phyloP scores from a whole-genome alignment of 2,329 filamentous ascomycete species.

The Talaromyces sp. region DNA sequence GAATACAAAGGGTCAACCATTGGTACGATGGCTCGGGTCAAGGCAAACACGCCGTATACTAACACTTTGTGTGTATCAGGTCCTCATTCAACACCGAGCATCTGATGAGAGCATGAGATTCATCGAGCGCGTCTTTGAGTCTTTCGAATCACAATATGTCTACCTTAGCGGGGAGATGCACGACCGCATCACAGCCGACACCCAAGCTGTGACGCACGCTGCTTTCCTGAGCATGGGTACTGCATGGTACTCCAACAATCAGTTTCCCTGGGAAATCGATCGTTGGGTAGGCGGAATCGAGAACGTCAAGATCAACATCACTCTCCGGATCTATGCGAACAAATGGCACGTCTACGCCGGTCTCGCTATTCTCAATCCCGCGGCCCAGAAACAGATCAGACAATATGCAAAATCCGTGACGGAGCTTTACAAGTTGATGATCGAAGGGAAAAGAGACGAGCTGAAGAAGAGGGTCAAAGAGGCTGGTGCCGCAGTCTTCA shows the following conservation, averaged over 20 bases:
- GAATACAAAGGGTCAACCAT: slow-evolving; percentile 80
- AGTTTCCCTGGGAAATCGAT: slow-evolving; percentile 96
- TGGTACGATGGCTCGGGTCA: slow-evolving; percentile 53
- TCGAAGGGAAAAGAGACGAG: slow-evolving; percentile 74
- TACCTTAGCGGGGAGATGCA: slow-evolving; percentile 83
- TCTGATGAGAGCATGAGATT: slow-evolving; percentile 71
- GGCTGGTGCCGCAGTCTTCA: slow-evolving; percentile 72
- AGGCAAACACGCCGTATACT: not conserved
- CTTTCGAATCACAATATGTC: slow-evolving; percentile 81
- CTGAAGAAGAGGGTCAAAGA: slow-evolving; percentile 71
- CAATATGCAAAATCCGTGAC: slow-evolving; percentile 93
- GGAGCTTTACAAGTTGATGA: slow-evolving; percentile 94
- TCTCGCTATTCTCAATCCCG: slow-evolving; percentile 92
- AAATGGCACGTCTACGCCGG: slow-evolving; percentile 99
- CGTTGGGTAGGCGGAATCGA: slow-evolving; percentile 96
- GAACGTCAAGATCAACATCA: slow-evolving; percentile 99
- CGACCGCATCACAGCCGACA: slow-evolving; percentile 96
- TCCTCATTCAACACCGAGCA: slow-evolving; percentile 87
- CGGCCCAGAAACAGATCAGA: slow-evolving; percentile 84
- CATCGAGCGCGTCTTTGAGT: slow-evolving; percentile 76
- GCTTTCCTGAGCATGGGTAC: slow-evolving; percentile 97
- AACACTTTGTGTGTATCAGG: slow-evolving; percentile 40
- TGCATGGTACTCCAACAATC: slow-evolving; percentile 89
- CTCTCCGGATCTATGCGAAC: slow-evolving; percentile 92
- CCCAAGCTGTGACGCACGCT: slow-evolving; percentile 94